Percentiles rank a stretch among this genome's conserved stretches.
These are phyloP conservation scores for Suillus tomentosus DNA, from an alignment of 768 basidiomycete species.

Conservation along the genomic window DNA sequence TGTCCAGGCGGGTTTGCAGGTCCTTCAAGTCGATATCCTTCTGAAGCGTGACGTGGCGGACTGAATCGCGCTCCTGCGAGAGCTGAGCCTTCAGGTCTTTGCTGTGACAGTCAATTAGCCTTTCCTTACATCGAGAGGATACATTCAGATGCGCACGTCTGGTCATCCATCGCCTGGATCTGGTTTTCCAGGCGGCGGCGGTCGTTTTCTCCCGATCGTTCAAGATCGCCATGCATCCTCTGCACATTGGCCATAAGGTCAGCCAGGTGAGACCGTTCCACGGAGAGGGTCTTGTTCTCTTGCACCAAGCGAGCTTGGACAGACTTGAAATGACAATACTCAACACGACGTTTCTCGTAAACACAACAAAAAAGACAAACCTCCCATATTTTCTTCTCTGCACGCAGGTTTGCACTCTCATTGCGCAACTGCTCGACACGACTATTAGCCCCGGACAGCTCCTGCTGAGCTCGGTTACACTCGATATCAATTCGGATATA, in stretches of 20 bases:
- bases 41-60: slow-evolving; percentile 75
- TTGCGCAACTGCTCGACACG: slow-evolving; percentile 78
- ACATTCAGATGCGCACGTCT: slow-evolving; percentile 55
- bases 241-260: slow-evolving; percentile 90
- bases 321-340: slow-evolving; percentile 46
- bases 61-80: slow-evolving; percentile 69
- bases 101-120: slow-evolving; percentile 37
- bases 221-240: slow-evolving; percentile 87
- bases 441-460: slow-evolving; percentile 58
- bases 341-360: slow-evolving; percentile 1
- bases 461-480: slow-evolving; percentile 66
- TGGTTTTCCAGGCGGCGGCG: slow-evolving; percentile 79
- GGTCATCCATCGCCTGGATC: slow-evolving; percentile 73
- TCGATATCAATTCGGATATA: slow-evolving; percentile 77
- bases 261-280: slow-evolving; percentile 82
- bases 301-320: slow-evolving; percentile 80
- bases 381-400: slow-evolving; percentile 95
- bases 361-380: slow-evolving; percentile 40
- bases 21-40: slow-evolving; percentile 82
- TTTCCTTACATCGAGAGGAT: slow-evolving; percentile 5
- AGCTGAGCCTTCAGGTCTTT: slow-evolving; percentile 75
- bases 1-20: slow-evolving; percentile 70
- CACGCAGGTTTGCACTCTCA: slow-evolving; percentile 84
- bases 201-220: slow-evolving; percentile 82
- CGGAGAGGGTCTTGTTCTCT: slow-evolving; percentile 78